Evolutionary conservation across 2,329 filamentous ascomycete genomes (phyloP).

Genomic region (Daldinia sp.): DNA sequence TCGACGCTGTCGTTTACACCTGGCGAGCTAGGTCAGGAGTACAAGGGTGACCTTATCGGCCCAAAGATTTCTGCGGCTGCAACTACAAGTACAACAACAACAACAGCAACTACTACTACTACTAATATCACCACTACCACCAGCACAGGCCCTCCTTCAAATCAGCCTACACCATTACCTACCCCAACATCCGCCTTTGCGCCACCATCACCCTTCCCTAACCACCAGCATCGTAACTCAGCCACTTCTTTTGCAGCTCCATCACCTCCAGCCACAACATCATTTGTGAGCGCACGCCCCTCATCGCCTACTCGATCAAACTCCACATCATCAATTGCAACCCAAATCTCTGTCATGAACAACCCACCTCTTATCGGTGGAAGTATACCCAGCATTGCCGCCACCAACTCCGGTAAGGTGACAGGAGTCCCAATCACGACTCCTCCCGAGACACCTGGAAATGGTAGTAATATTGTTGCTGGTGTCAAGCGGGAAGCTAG

Average conservation of each 20-base stretch:
- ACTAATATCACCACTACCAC: constrained; percentile 37
- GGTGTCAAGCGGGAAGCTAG: constrained; percentile 69
- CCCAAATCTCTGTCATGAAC: constrained; percentile 74
- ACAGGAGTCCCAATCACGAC: constrained; percentile 81
- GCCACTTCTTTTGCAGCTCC: constrained; percentile 68
- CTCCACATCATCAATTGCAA: constrained; percentile 83
- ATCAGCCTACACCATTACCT: constrained; percentile 75
- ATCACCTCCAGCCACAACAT: constrained; percentile 68
- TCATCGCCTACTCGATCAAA: constrained; percentile 87
- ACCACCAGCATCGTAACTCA: constrained; percentile 69
- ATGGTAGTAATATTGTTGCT: constrained; percentile 62
- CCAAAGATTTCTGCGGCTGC: constrained; percentile 57
- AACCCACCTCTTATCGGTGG: constrained; percentile 84
- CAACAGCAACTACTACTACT: constrained; percentile 46
- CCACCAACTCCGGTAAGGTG: constrained; percentile 74
- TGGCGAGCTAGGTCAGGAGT: constrained; percentile 86
- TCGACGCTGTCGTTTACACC: constrained; percentile 87
- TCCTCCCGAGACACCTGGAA: constrained; percentile 87
- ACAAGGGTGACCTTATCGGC: constrained; percentile 74
- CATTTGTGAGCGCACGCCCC: constrained; percentile 73
- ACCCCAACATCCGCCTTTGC: constrained; percentile 75
- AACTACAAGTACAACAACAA: constrained; percentile 50
- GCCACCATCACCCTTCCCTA: constrained; percentile 69
- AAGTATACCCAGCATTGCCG: constrained; percentile 80
- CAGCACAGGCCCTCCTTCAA: constrained; percentile 61